Evolutionary conservation across 225 moss, liverwort and hornwort species (phyloP).

Genomic region (Physcomitrellopsis africana): DNA sequence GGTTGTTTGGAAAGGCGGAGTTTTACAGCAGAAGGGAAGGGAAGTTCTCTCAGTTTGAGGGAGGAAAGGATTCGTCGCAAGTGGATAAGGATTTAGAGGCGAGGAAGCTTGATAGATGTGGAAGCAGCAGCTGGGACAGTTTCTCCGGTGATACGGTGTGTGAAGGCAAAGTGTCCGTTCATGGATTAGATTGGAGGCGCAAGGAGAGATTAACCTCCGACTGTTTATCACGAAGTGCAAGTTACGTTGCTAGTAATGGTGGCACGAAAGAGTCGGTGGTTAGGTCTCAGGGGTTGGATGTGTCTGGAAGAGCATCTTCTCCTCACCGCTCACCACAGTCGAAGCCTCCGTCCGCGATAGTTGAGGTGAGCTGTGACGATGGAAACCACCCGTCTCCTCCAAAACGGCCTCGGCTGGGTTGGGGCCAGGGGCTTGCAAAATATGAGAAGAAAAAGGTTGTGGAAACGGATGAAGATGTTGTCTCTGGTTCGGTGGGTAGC

Average conservation of each 20-base stretch:
- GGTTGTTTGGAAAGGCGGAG: conserved; percentile 62
- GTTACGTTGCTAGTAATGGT: conserved; percentile 23
- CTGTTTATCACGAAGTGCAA: conserved; percentile 59
- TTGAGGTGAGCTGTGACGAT: conserved; percentile 72
- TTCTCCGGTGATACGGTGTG: conserved; percentile 61
- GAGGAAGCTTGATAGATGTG: conserved; percentile 79
- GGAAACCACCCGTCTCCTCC: conserved; percentile 78
- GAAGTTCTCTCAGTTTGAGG: conserved; percentile 52
- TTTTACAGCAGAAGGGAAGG: conserved; percentile 55
- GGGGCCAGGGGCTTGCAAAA: conserved; percentile 97
- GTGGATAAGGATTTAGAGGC: conserved; percentile 75
- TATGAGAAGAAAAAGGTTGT: conserved; percentile 96
- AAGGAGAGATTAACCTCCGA: conserved; percentile 65
- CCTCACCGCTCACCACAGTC: conserved; percentile 80
- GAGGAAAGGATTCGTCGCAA: conserved; percentile 59
- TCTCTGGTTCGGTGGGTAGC: conserved; percentile 31
- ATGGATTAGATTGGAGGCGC: conserved; percentile 72
- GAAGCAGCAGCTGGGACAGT: conserved; percentile 70
- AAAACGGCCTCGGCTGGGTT: conserved; percentile 90
- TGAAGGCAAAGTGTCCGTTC: conserved; percentile 56
- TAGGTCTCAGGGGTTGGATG: conserved; percentile 67
- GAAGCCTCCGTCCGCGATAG: conserved; percentile 41
- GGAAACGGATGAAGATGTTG: conserved; percentile 68
- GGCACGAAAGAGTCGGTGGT: conserved; percentile 48
- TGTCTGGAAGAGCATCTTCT: conserved; percentile 51